phyloP scores from a whole-genome alignment of 2,329 filamentous ascomycete species.

The Claviceps sp. region DNA sequence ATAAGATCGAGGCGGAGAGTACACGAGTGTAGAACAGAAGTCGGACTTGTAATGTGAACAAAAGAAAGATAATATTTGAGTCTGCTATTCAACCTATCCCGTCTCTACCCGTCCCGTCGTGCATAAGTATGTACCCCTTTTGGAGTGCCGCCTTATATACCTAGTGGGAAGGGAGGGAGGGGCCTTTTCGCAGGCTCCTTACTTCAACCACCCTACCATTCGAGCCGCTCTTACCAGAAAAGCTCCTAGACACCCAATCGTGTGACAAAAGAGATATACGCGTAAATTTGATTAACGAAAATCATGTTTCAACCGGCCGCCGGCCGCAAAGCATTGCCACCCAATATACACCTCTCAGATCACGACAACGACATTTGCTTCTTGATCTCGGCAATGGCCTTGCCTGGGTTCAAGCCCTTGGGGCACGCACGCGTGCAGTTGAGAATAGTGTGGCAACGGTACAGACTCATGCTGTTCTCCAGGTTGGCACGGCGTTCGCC shows the following conservation, averaged over 20 bases:
- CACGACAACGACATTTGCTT: slow-evolving; percentile 65
- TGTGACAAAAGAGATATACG: neutral
- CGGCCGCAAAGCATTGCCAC: neutral
- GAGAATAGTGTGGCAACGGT: slow-evolving; percentile 97
- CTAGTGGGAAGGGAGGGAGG: slow-evolving; percentile 1
- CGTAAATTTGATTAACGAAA: neutral
- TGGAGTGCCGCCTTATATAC: slow-evolving; percentile 3
- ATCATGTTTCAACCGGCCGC: neutral
- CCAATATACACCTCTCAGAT: neutral
- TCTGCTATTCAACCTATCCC: slow-evolving; percentile 5
- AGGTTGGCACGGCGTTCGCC: slow-evolving; percentile 78
- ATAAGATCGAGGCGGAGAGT: too few species aligned
- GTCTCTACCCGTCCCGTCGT: neutral
- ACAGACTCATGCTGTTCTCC: slow-evolving; percentile 98
- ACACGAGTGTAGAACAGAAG: neutral
- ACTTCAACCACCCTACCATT: neutral
- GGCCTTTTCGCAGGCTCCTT: neutral
- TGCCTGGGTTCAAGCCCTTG: slow-evolving; percentile 92
- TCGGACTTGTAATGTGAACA: neutral
- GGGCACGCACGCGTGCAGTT: slow-evolving; percentile 97
- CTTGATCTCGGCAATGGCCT: slow-evolving; percentile 96
- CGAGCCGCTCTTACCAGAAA: neutral
- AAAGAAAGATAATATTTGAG: neutral
- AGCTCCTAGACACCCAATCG: slow-evolving; percentile 1
- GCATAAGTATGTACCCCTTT: slow-evolving; percentile 9